A percentile compares a stretch with the other conserved stretches of the same genome.
phyloP scores from a whole-genome alignment of 1,284 basidiomycete species.

The Pholiota adiposa region DNA sequence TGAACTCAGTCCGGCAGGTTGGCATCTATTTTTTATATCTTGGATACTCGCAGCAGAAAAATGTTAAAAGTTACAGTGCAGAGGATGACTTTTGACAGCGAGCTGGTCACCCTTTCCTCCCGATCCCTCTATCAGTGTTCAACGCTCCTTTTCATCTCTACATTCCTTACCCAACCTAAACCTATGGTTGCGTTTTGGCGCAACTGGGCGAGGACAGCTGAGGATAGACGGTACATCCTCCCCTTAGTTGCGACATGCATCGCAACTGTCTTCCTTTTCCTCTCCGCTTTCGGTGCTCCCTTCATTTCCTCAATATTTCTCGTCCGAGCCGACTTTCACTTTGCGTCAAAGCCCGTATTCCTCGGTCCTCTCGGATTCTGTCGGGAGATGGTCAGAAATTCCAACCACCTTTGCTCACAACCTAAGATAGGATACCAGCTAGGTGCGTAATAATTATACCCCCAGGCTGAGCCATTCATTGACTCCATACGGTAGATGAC shows the following conservation, averaged over 20 bases:
- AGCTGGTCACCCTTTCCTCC: too few species aligned
- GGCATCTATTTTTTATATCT: too few species aligned
- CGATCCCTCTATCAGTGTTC: too few species aligned
- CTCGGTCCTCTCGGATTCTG: slow-evolving; percentile 16
- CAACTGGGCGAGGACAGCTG: neutral
- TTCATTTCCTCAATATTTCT: slow-evolving; percentile 10
- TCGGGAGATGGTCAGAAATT: neutral
- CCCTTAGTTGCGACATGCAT: slow-evolving; percentile 8
- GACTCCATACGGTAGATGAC: too few species aligned
- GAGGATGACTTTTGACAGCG: too few species aligned
- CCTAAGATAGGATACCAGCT: slow-evolving; percentile 9
- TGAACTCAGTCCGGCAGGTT: too few species aligned
- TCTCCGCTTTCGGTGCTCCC: slow-evolving; percentile 8
- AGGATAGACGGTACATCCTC: neutral
- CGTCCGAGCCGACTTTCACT: neutral
- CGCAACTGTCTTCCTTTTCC: slow-evolving; percentile 7
- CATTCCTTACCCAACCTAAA: neutral
- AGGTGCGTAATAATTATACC: slow-evolving; percentile 4
- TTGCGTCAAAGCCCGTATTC: neutral
- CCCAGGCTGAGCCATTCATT: neutral
- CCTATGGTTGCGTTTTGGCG: neutral
- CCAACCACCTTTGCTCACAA: neutral
- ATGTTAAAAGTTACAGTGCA: too few species aligned
- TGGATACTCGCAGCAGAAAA: too few species aligned
- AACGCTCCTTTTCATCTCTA: too few species aligned